phyloP scores from a whole-genome alignment of 2,329 filamentous ascomycete species.

The Nannizzia gypsea region DNA sequence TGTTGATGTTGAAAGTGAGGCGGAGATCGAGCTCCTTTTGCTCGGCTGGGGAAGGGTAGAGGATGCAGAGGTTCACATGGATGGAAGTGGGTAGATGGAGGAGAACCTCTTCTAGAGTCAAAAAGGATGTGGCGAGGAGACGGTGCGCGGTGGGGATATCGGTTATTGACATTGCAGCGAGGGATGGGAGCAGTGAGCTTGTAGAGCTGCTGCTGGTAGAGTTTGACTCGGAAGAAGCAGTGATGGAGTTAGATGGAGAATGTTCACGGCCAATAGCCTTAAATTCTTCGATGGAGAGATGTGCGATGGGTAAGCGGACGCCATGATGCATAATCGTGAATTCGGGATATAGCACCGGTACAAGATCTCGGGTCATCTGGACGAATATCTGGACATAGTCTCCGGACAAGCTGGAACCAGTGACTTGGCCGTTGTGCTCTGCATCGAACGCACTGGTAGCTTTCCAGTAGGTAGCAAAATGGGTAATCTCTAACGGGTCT shows the following conservation, averaged over 20 bases:
- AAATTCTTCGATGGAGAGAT: slow-evolving; percentile 55
- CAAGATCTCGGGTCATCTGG: slow-evolving; percentile 75
- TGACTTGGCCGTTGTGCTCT: slow-evolving; percentile 75
- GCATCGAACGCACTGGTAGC: slow-evolving; percentile 87
- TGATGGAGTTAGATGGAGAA: background rate
- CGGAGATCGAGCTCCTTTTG: slow-evolving; percentile 59
- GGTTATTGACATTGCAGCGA: slow-evolving; percentile 24
- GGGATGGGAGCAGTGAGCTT: slow-evolving; percentile 15
- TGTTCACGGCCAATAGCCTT: slow-evolving; percentile 36
- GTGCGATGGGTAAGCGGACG: slow-evolving; percentile 69
- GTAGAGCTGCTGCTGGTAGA: background rate
- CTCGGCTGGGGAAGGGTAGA: slow-evolving; percentile 69
- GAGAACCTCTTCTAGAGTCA: slow-evolving; percentile 69
- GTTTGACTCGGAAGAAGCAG: background rate
- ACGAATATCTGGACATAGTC: slow-evolving; percentile 88
- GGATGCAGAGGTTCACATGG: slow-evolving; percentile 81
- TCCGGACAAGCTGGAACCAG: slow-evolving; percentile 88
- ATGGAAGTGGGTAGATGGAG: slow-evolving; percentile 62
- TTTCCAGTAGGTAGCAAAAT: slow-evolving; percentile 99
- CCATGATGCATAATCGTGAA: slow-evolving; percentile 69
- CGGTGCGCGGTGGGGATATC: slow-evolving; percentile 56
- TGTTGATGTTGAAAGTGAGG: slow-evolving; percentile 71
- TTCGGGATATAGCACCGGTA: slow-evolving; percentile 75
- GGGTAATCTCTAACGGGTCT: slow-evolving; percentile 85
- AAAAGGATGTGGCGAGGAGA: slow-evolving; percentile 60